Evolutionary conservation across 2,329 filamentous ascomycete genomes (phyloP), one percentile per base, ranked within the genome.

Genomic region (Orbilia quercus): DNA sequence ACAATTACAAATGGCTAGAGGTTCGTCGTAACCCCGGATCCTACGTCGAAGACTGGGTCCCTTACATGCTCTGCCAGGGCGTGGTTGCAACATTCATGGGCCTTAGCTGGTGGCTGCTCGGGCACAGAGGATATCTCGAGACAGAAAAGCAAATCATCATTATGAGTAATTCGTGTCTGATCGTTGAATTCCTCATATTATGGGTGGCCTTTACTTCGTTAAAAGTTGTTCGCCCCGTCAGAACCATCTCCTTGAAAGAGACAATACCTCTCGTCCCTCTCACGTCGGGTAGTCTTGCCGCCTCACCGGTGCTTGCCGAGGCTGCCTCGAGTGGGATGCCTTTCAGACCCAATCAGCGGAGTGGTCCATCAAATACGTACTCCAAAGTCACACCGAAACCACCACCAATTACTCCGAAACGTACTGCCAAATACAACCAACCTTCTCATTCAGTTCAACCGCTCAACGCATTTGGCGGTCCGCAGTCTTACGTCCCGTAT

Each of bases 1-100:
- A 63, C 42, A 57, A 74, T 34, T 74, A 74, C 34, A 74, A 74
- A 44, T 74, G 62, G 60, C 22, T 74, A 14, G 42, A 67, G 20
- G 60, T 74, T 25, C 60, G 51, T 20, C 54, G 60, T 7, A 40
- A 60, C 42, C 69, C 69, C 7, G 69, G 69, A 7, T 74, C 69
- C 2, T 74, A 74, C 16, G 62, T 74, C 16, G 63, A 66, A 36
- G 63, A 74, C 20, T 48, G 60, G 42, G 7, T 51, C 14, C 50
- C 59, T 12, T 74, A 74, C 45, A 14, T 74, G 31, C n/a, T 50
- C 22, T 74, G 69, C 14, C 69, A 74, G 36, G 54, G 31, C 6
- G 34, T 74, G 2, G 48, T 67, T 14, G 58, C 69, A 1, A 38
- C 38, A 0, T 66, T 74, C 31, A 62, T 74, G 20, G 60, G 58